Base-by-base conservation (phyloP, 2,329 filamentous ascomycete species). In the Xylariales sp. region DNA sequence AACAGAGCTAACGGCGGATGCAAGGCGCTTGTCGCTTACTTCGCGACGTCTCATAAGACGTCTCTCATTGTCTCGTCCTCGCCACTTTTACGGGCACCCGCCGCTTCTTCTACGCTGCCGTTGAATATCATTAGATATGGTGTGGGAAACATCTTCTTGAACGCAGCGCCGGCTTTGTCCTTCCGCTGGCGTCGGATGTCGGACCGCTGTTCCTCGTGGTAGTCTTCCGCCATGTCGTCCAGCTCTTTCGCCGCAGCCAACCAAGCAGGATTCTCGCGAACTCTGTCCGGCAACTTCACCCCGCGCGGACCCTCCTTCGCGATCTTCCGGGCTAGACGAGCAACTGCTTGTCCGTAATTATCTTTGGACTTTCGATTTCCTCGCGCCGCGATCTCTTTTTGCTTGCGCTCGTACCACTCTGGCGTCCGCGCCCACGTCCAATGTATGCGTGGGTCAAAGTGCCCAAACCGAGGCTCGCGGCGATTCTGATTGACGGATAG, bases 401-500 rank as follows among this genome's bases (percentile, higher is more conserved):
- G 59, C 42, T 78, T 81, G 13, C 55, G 52, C 12, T 48, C 52
- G 34, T 67, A 57, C 74, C 74, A 79, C 14, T 58, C 55, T 4
- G 63, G 49, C 1, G 69, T 63, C 30, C 63, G 62, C 2, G 57
- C 57, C 30, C 67, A 62, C 1, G 62, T 62, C 56, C 65, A 70
- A 36, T 75, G 69, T 2, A 70, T 61, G 2, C 66, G 65, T 0
- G 75, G 76, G 50, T 81, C 70, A 3, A 76, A 60, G 33, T 66
- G 57, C 1, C 63, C 56, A 45, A 66, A 78, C 5, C 63, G 44
- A 17, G 60, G 61, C 19, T 58, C 53, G 19, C 43, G 43, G 2
- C 42, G 50, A n/a, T 41, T 46, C 10, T 46, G 47, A 19, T 48
- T 38, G 14, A 35, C 27, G 2, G 47, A 45, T 12, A 46, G 41